phyloP scores from a whole-genome alignment of 78 protist genomes.

The Dictyostelium intermedium region DNA sequence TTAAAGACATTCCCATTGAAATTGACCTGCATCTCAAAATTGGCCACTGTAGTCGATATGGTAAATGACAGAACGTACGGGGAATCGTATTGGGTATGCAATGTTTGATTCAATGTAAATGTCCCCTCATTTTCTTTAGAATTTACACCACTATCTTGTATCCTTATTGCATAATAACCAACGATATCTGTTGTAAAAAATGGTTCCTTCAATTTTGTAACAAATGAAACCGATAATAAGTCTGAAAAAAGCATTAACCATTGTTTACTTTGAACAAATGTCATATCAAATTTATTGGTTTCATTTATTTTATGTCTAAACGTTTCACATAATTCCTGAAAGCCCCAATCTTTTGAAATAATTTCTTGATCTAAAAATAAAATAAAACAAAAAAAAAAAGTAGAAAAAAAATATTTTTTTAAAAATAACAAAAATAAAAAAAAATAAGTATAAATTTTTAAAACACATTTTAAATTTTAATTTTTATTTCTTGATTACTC shows the following conservation, averaged over 20 bases:
- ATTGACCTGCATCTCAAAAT: not conserved
- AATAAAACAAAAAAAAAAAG: not conserved
- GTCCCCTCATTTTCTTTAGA: not conserved
- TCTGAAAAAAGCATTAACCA: not conserved
- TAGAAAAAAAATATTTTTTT: not conserved
- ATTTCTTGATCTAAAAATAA: not conserved
- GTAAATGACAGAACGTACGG: not conserved
- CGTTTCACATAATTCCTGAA: not conserved
- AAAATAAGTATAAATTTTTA: no score
- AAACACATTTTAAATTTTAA: not conserved
- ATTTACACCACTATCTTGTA: not conserved
- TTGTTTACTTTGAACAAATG: not conserved
- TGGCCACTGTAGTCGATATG: not conserved
- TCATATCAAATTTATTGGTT: not conserved
- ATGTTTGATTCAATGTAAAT: not conserved
- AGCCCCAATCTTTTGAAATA: slow-evolving; percentile 11
- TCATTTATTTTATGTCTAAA: no score
- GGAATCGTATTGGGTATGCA: not conserved
- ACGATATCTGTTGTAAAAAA: not conserved
- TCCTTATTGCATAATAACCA: slow-evolving; percentile 15
- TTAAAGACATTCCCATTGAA: not conserved
- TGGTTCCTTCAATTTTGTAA: not conserved
- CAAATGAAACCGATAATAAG: not conserved
- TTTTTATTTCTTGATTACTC: not conserved
- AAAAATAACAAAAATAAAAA: no score